Conservation (phyloP, 352 stramenopile species). For the Globisporangium alternatum region DNA sequence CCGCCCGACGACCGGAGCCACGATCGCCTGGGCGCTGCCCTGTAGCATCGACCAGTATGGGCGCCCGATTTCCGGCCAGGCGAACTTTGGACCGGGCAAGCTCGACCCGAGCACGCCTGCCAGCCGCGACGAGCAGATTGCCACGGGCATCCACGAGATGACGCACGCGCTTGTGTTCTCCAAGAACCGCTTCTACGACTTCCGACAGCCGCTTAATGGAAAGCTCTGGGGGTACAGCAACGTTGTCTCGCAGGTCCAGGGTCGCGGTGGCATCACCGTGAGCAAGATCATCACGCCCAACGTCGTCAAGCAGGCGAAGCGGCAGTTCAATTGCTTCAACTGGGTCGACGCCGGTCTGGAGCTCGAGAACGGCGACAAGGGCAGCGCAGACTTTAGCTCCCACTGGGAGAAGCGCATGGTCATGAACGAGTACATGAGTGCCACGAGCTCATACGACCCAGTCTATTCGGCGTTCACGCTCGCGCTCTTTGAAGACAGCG, state of each 20-base stretch:
- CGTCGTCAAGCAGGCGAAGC: constrained; percentile 60
- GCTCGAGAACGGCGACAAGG: constrained; percentile 69
- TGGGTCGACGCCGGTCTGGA: constrained; percentile 61
- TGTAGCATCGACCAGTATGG: constrained; percentile 82
- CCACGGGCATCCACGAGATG: constrained; percentile 79
- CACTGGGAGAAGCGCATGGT: constrained; percentile 84
- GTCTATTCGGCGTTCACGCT: constrained; percentile 75
- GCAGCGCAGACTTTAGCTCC: constrained; percentile 57
- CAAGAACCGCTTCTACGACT: constrained; percentile 50
- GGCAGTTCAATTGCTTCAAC: constrained; percentile 76
- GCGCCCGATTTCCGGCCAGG: constrained; percentile 73
- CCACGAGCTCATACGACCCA: constrained; percentile 66
- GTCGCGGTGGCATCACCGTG: constrained; percentile 45
- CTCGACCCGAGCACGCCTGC: constrained; percentile 46
- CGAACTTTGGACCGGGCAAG: constrained; percentile 70
- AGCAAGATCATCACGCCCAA: constrained; percentile 77
- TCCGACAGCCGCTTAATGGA: constrained; percentile 61
- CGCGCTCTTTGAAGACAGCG: constrained; percentile 77
- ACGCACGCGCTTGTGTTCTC: constrained; percentile 83
- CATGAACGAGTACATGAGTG: constrained; percentile 86
- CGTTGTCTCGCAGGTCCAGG: constrained; percentile 46
- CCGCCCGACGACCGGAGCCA: constrained; percentile 60
- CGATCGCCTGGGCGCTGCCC: constrained; percentile 75
- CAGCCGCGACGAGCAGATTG: constrained; percentile 57
- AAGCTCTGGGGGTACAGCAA: constrained; percentile 59